phyloP scores from a whole-genome alignment of 169 alveolate species.

The Cryptosporidium felis region DNA sequence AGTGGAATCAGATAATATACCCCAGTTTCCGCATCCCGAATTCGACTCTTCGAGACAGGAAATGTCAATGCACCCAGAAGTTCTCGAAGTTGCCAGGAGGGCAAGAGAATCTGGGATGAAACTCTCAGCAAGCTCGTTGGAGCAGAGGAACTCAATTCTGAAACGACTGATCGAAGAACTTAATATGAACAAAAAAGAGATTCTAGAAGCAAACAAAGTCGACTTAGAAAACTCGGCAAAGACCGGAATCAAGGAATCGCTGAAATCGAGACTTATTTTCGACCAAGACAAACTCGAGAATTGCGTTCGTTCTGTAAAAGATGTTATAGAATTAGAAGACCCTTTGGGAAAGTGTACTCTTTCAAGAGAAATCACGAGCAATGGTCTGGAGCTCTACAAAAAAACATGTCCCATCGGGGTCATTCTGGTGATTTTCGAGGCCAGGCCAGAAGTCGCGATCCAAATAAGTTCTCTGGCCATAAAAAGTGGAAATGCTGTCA shows the following conservation, averaged over 20 bases:
- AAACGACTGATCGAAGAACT: constrained; percentile 28
- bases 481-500: constrained; percentile 77
- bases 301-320: constrained; percentile 23
- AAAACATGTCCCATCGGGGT: constrained; percentile 79
- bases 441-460: constrained; percentile 79
- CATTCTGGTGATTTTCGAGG: constrained; percentile 76
- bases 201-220: constrained; percentile 23
- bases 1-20: too few species aligned
- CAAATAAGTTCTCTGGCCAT: constrained; percentile 77
- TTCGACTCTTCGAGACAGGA: too few species aligned
- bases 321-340: constrained; percentile 56
- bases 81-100: constrained; percentile 19
- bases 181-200: not conserved
- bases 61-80: too few species aligned
- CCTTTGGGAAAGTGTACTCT: constrained; percentile 68
- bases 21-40: too few species aligned
- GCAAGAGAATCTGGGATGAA: constrained; percentile 40
- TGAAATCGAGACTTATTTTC: constrained; percentile 31
- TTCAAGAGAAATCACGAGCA: constrained; percentile 69
- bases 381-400: constrained; percentile 74
- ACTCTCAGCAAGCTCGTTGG: constrained; percentile 15
- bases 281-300: constrained; percentile 15
- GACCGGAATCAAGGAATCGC: constrained; percentile 14
- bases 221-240: constrained; percentile 51
- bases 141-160: constrained; percentile 61